Evolutionary conservation across 495 filamentous ascomycete genomes (phyloP).

Genomic region (Parmelia sp.): DNA sequence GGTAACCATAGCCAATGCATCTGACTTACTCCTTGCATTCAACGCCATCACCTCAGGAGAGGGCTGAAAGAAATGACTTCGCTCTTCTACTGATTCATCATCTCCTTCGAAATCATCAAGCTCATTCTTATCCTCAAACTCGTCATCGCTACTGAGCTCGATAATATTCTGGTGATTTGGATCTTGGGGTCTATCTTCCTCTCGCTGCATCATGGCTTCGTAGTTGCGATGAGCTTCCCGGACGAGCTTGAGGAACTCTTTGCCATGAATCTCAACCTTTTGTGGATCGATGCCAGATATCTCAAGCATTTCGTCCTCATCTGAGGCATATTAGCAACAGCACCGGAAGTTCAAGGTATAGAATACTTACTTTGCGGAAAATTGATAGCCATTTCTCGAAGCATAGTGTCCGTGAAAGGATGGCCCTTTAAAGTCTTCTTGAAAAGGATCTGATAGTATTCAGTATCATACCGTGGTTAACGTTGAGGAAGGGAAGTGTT

Average conservation of each 20-base stretch:
- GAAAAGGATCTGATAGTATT: slow-evolving; percentile 50
- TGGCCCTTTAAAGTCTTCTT: slow-evolving; percentile 52
- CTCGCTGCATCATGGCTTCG: slow-evolving; percentile 37
- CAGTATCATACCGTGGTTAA: neutral
- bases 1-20: neutral
- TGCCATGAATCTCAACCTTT: slow-evolving; percentile 64
- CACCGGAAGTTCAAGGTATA: neutral
- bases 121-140: slow-evolving; percentile 43
- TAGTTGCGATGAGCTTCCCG: slow-evolving; percentile 50
- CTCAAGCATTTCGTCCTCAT: slow-evolving; percentile 49
- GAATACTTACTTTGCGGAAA: slow-evolving; percentile 55
- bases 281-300: slow-evolving; percentile 66
- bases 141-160: slow-evolving; percentile 58
- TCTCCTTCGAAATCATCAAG: slow-evolving; percentile 40
- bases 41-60: slow-evolving; percentile 31
- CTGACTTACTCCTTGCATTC: slow-evolving; percentile 27
- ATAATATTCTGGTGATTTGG: slow-evolving; percentile 61
- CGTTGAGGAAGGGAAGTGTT: slow-evolving; percentile 9
- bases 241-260: slow-evolving; percentile 59
- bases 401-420: slow-evolving; percentile 70
- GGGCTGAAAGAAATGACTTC: slow-evolving; percentile 40
- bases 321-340: slow-evolving; percentile 22
- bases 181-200: slow-evolving; percentile 44
- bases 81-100: slow-evolving; percentile 30
- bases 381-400: slow-evolving; percentile 77